Evolutionary conservation across 306 rosid species (phyloP).

Genomic region (Lathyrus tuberosus): DNA sequence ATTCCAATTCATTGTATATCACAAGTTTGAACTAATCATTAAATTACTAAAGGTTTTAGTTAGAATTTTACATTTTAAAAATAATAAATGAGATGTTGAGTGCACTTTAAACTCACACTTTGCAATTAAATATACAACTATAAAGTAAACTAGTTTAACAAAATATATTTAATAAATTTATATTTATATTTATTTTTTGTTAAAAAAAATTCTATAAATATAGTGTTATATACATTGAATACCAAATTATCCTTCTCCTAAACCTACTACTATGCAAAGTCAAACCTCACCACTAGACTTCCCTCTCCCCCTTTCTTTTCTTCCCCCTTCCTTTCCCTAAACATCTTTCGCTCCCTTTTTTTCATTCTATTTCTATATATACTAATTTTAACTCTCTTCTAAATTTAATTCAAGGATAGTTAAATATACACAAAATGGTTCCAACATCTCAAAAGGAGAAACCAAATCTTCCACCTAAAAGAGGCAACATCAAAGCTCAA

Average conservation of each 20-base stretch:
- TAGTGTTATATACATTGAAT: neutral
- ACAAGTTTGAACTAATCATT: no score
- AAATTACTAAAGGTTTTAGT: no score
- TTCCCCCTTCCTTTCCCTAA: neutral
- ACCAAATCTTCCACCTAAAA: slow-evolving; percentile 30
- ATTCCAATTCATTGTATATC: no score
- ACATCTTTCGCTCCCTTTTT: neutral
- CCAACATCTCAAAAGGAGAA: neutral
- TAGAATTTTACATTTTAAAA: no score
- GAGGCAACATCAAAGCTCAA: slow-evolving; percentile 48
- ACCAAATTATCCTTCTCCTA: neutral
- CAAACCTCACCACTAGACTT: no score
- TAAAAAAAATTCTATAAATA: neutral
- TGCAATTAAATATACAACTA: no score
- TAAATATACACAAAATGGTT: slow-evolving; percentile 31
- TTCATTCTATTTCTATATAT: neutral
- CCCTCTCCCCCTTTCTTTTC: neutral
- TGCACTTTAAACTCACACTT: no score
- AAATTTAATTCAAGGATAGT: neutral
- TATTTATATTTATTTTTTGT: no score
- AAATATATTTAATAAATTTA: no score
- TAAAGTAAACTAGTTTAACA: no score
- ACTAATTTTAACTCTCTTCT: neutral
- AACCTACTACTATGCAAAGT: neutral
- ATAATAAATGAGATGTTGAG: no score